Base-by-base conservation (phyloP, 2,329 filamentous ascomycete species). In the Exophiala sideris region DNA sequence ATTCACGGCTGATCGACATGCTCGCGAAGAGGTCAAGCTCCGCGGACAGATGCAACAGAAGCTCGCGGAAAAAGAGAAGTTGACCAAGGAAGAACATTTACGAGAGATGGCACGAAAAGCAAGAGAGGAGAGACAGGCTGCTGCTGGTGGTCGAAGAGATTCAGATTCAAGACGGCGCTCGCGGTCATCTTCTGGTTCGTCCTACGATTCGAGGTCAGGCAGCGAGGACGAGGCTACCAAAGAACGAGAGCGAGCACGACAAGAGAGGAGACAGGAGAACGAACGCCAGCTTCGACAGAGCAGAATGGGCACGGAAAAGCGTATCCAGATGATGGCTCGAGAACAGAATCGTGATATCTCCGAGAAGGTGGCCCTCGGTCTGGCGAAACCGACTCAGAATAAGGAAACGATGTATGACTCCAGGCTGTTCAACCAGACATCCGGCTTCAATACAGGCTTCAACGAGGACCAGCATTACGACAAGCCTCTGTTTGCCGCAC, bases 391-490 rank as follows among this genome's bases (percentile, higher is more conserved):
- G 2, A 96, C 94, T 3, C 88, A 94, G 68, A 88, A 86, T 47
- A 87, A 87, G 51, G 94, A 99, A 71, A 86, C 88, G 20, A 97
- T 97, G 94, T 99, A 95, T 75, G 94, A 99, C 74, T 95, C 91
- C 2, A 81, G 94, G 38, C 75, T 99, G 29, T 99, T 99, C 74
- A 96, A 97, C 73, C 90, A 95, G 73, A 87, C 85, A 5, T 91
- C 88, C 64, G 94, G 94, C 0, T 95, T 99, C 68, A 87, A 91
- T 63, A 82, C 85, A 48, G 94, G 92, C 0, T 91, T 96, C 79
- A 99, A 99, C 71, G 94, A 99, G 71, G 94, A 99, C 70, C 94
- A 99, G 67, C 85, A 86, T 0, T 99, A 97, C 74, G 94, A 97
- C 71, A 97, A 97, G 73, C 94, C 94, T 16, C 77, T 99, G 6